phyloP scores from a whole-genome alignment of 2,329 filamentous ascomycete genomes.

The Colletotrichum tropicale region DNA sequence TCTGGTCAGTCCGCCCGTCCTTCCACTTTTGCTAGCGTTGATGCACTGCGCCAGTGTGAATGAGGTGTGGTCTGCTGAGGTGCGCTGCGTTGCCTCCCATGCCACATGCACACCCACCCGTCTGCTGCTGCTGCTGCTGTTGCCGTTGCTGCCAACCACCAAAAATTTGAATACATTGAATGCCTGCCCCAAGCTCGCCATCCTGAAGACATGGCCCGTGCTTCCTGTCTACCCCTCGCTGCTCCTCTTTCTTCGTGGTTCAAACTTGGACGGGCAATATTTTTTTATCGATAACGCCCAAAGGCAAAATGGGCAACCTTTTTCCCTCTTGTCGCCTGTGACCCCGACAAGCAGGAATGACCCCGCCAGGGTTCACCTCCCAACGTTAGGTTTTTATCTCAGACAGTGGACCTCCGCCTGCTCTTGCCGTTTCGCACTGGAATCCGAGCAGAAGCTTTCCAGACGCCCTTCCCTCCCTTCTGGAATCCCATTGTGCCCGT shows the following conservation, averaged over 20 bases:
- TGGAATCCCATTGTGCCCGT: neutral
- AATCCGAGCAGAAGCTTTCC: neutral
- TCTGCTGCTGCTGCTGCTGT: neutral
- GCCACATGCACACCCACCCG: neutral
- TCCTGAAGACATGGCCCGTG: neutral
- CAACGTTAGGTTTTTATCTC: neutral
- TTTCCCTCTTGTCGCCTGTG: neutral
- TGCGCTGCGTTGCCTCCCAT: neutral
- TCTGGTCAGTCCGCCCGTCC: neutral
- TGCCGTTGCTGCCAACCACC: neutral
- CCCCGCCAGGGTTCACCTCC: neutral
- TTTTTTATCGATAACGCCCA: neutral
- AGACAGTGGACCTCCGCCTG: neutral
- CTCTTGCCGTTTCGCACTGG: neutral
- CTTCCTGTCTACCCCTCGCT: neutral
- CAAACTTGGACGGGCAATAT: neutral
- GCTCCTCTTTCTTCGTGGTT: neutral
- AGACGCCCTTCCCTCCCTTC: neutral
- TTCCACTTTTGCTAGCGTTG: neutral
- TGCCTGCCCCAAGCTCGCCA: neutral
- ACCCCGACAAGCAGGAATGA: neutral
- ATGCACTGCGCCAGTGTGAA: neutral
- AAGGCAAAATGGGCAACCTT: neutral
- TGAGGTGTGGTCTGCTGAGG: neutral
- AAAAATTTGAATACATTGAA: neutral